Base-by-base conservation (phyloP, 1,139 yeast species). In the Pichia sp. region DNA sequence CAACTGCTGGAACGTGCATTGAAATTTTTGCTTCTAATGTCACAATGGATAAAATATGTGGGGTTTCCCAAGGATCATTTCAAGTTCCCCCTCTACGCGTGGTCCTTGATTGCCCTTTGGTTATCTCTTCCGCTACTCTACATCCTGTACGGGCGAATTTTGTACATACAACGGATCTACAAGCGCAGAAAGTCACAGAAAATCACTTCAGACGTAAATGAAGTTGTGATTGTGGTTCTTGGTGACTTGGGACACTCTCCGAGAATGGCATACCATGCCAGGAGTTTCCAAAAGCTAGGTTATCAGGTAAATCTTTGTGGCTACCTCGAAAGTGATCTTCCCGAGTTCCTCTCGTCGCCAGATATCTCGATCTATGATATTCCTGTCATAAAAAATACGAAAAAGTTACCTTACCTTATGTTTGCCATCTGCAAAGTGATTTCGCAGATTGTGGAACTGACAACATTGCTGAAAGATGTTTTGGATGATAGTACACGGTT, bases 231-330 rank as follows among this genome's bases (percentile, higher is more conserved):
- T 31, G 78, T 89, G 57, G 99, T 93, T 1, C 74, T 95, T 31
- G 99, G 99, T 1, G 99, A 93, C 67, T 69, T 95, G 53, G 97
- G 97, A 13, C 95, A 92, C 65, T 92, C 98, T 1, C 99, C 99
- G 5, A 75, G 99, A 59, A 93, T 93, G 89, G 80, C 87, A 63
- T 88, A 93, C 70, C 99, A 95, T 69, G 96, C 96, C 1, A 72
- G 77, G 56, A 86, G 95, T 53, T 82, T 93, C 62, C 79, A 88
- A n/a, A 72, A 76, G 50, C 67, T 73, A 30, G 93, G 90, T 0
- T 86, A 85, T 68, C 76, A 77, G 50, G 99, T 95, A 1, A 89
- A 86, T 59, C 69, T 93, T 46, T 87, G 96, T 69, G 99, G 99
- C 0, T 93, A 92, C 67, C 65, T 82, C 2, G 95, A 85, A 60